Base-by-base conservation (phyloP, 441 rosid species). In the Omphalea diandra region DNA sequence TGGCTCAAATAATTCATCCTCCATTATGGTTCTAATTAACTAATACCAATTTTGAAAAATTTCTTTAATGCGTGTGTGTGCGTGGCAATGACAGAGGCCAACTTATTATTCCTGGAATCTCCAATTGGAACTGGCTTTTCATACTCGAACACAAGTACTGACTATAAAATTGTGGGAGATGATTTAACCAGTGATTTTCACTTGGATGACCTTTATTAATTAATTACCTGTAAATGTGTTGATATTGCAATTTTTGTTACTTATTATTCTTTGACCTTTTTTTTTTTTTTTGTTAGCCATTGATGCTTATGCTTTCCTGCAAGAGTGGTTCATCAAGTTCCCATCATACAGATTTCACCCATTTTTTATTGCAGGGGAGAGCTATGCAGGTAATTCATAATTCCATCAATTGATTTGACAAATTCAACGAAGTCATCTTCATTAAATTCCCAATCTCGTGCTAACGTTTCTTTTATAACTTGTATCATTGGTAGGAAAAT, bases 311-410 rank as follows among this genome's bases (percentile, higher is more conserved):
- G 54, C 77, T 62, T 93, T 94, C 82, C 89, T 94, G 65, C 87
- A 80, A 56, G 81, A 78, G 63, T 94, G 99, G 99, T 82, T 92
- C 72, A 74, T 82, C 76, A 86, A 73, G 78, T 94, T 88, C 67
- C 99, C 99, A n/a, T 73, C 84, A 2, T 86, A 88, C 71, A 85
- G 79, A 79, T 71, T 24, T 0, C 77, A 80, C 63, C 49, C 80
- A 2, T 90, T 94, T 75, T 94, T 90, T 74, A 88, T 94, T 58
- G 98, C 98, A 0, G 99, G 99, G 53, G 99, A 94, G 82, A 94
- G 99, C 81, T 94, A 94, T 69, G 99, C 99, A 74, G 99, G 99
- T 94, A 67, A 17, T 22, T 75, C n/a, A 65, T n/a, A 14, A 17
- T n/a, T 24, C 14, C 74, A 46, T 20, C 27, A 15, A n/a, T n/a